Conservation (phyloP, 225 moss, liverwort and hornwort species). For the Neckera pumila region DNA sequence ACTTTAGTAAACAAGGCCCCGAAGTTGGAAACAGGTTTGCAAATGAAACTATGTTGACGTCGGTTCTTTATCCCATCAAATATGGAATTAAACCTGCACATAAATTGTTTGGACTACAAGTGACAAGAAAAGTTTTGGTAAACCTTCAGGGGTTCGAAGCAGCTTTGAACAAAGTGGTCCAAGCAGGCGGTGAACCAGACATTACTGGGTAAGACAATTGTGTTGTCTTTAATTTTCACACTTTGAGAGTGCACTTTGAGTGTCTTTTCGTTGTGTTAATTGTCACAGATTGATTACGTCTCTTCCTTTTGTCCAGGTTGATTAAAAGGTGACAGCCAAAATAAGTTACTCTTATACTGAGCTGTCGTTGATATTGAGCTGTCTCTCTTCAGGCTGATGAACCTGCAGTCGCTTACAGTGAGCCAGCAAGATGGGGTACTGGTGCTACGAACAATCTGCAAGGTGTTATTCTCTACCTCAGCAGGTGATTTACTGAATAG, state of each 20-base stretch:
- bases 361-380: background rate
- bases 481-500: conserved; percentile 11
- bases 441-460: conserved; percentile 78
- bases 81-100: background rate
- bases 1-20: background rate
- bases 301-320: background rate
- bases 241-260: background rate
- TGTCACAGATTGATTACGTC: background rate
- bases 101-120: background rate
- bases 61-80: background rate
- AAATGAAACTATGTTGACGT: background rate
- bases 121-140: background rate
- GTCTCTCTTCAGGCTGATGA: conserved; percentile 46
- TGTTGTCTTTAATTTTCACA: background rate
- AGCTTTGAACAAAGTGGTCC: conserved; percentile 80
- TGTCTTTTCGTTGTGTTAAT: background rate
- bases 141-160: conserved; percentile 75
- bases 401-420: conserved; percentile 55
- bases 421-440: conserved; percentile 86
- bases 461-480: conserved; percentile 42
- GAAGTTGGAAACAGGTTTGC: background rate
- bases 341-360: background rate
- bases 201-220: conserved; percentile 49
- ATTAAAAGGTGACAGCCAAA: background rate
- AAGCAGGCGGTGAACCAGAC: conserved; percentile 56